Percentiles rank a stretch among this genome's conserved stretches.
Evolutionary conservation across 2,329 filamentous ascomycete genomes (phyloP).

Genomic region (Fusarium aywerte): DNA sequence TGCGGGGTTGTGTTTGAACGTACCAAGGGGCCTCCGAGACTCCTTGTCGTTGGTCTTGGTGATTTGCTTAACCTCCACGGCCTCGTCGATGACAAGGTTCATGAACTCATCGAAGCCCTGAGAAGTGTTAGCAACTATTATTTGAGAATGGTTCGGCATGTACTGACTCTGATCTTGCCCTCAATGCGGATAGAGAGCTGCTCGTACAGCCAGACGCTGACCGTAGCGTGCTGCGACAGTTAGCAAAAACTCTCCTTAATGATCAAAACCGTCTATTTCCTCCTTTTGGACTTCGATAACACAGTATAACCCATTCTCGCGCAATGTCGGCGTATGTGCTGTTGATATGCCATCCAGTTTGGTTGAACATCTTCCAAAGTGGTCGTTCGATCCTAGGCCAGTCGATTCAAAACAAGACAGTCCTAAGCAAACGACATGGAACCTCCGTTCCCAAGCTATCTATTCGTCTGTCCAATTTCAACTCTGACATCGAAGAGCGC

Average conservation of each 20-base stretch:
- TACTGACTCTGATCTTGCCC: slow-evolving; percentile 88
- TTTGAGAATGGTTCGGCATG: neutral
- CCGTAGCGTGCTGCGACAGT: slow-evolving; percentile 73
- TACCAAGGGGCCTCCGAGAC: slow-evolving; percentile 82
- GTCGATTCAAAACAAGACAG: neutral
- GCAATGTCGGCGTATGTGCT: no score
- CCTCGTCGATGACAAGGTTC: slow-evolving; percentile 97
- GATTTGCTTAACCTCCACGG: slow-evolving; percentile 87
- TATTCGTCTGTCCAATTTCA: no score
- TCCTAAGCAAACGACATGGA: no score
- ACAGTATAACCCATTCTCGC: neutral
- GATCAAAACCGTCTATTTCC: neutral
- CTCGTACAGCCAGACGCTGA: slow-evolving; percentile 97
- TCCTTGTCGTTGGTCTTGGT: slow-evolving; percentile 83
- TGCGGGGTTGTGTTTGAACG: slow-evolving; percentile 36
- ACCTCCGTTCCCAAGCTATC: no score
- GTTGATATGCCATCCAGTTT: no score
- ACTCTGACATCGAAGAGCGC: neutral
- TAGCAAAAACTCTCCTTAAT: slow-evolving; percentile 26
- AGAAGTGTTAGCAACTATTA: slow-evolving; percentile 1
- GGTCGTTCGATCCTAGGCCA: neutral
- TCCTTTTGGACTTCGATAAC: neutral
- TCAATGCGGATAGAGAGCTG: slow-evolving; percentile 94
- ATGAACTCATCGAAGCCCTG: slow-evolving; percentile 99
- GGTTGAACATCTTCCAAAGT: neutral